phyloP scores from a whole-genome alignment of 306 rosid genomes.

The Fragaria nilgerrensis region DNA sequence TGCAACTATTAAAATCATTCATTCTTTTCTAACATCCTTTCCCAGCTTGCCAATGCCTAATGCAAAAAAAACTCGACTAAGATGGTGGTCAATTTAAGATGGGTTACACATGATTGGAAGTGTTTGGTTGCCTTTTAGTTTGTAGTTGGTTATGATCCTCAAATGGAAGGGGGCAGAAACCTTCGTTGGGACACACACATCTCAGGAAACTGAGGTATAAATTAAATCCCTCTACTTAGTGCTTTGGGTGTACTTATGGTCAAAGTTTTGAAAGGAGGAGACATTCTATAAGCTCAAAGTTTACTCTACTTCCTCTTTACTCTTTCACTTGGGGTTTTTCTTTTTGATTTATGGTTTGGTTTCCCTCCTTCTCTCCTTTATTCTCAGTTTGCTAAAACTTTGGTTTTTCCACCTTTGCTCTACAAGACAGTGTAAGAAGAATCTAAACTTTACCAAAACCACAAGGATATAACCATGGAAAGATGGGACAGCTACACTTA shows the following conservation, averaged over 20 bases:
- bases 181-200: neutral
- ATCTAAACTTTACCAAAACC: neutral
- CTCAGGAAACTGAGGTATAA: neutral
- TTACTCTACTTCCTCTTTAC: neutral
- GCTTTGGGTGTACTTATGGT: neutral
- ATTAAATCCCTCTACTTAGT: neutral
- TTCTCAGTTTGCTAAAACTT: neutral
- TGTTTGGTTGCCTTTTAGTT: neutral
- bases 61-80: neutral
- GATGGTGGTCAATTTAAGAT: neutral
- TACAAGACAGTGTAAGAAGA: neutral
- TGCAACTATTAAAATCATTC: neutral
- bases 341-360: neutral
- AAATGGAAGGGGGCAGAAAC: neutral
- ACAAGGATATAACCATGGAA: neutral
- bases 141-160: neutral
- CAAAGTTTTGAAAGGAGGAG: neutral
- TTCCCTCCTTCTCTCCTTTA: neutral
- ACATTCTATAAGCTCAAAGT: neutral
- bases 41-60: neutral
- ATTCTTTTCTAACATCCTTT: neutral
- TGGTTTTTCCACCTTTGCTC: conserved; percentile 5
- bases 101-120: neutral
- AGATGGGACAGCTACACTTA: neutral
- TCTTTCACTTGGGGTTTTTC: neutral